phyloP scores from a whole-genome alignment of 345 rosid species.

The Euclidium syriacum region DNA sequence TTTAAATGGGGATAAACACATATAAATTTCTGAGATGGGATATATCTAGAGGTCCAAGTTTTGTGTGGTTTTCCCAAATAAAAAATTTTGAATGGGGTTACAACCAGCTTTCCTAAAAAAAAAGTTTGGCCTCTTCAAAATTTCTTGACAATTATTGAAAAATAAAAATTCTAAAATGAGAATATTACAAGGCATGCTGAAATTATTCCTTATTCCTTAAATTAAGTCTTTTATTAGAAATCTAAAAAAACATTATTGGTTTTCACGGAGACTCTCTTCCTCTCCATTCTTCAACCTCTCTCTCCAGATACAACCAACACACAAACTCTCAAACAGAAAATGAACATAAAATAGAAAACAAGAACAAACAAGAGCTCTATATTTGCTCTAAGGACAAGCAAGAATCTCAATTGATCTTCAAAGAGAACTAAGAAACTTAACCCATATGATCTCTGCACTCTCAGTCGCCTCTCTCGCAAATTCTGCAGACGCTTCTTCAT shows the following conservation, averaged over 20 bases:
- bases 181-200: neutral
- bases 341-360: slow-evolving; percentile 10
- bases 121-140: no score
- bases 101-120: no score
- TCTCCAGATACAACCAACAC: slow-evolving; percentile 24
- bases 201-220: no score
- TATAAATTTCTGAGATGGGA: no score
- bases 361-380: slow-evolving; percentile 14
- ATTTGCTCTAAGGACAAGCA: slow-evolving; percentile 4
- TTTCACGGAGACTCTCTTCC: neutral
- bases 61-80: no score
- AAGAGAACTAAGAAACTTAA: slow-evolving; percentile 30
- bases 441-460: slow-evolving; percentile 28
- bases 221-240: no score
- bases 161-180: neutral
- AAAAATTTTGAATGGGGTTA: no score
- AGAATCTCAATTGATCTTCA: slow-evolving; percentile 21
- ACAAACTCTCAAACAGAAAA: slow-evolving; percentile 29
- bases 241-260: slow-evolving; percentile 7
- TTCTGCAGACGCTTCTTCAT: slow-evolving; percentile 26
- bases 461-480: slow-evolving; percentile 22
- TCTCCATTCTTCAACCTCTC: slow-evolving; percentile 1
- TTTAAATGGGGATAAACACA: no score
- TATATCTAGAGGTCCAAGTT: no score
- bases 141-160: no score